Conservation (phyloP, 441 rosid genomes). For the Hura crepitans region DNA sequence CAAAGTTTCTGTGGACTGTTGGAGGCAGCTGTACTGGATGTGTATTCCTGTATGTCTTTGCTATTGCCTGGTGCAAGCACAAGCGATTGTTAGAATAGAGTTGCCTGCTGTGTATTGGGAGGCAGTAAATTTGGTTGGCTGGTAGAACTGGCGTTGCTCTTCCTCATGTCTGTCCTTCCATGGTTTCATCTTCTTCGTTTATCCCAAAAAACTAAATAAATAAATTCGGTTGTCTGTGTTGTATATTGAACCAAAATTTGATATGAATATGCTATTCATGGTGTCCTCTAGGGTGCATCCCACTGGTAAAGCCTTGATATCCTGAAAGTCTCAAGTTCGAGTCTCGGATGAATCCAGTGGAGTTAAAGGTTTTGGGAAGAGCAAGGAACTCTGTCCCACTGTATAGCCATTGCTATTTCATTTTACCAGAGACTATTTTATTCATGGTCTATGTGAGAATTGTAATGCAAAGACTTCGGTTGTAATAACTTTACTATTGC, state of each 20-base stretch:
- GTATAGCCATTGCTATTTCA: not conserved
- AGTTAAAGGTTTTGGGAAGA: not conserved
- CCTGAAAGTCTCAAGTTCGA: not conserved
- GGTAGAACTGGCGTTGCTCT: no score
- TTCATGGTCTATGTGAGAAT: not conserved
- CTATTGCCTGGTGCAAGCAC: constrained; percentile 82
- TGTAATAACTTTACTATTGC: not conserved
- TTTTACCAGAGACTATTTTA: not conserved
- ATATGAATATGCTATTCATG: not conserved
- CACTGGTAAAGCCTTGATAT: not conserved
- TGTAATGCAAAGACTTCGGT: not conserved
- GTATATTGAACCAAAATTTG: not conserved
- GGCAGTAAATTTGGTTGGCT: not conserved
- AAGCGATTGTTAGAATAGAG: constrained; percentile 58
- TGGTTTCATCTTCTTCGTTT: no score
- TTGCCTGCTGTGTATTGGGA: not conserved
- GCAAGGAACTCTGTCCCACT: not conserved
- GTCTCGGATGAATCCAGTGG: no score
- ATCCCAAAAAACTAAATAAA: not conserved
- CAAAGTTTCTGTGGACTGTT: constrained; percentile 57
- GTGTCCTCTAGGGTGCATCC: not conserved
- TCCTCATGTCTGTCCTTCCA: no score
- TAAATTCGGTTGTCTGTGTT: not conserved
- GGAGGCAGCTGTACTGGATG: constrained; percentile 54
- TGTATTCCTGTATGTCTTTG: constrained; percentile 56